Percentiles rank a stretch among this genome's conserved stretches.
Evolutionary conservation across 257 asterid genomes (phyloP).

Genomic region (Solanum bulbocastanum): DNA sequence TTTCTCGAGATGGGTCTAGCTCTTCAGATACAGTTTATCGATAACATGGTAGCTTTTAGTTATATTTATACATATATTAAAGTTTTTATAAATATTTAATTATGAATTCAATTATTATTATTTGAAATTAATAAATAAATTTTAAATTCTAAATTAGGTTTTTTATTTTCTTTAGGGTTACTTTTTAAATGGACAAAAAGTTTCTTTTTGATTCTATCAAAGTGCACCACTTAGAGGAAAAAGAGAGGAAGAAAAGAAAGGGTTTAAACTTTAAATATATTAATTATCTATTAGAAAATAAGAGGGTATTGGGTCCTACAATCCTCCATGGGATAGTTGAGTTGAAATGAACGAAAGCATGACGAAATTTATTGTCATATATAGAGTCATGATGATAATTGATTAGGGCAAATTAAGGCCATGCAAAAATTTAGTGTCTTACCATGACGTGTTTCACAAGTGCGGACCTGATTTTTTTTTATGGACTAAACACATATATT

Average conservation of each 20-base stretch:
- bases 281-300: conserved; percentile 7
- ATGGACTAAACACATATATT: background rate
- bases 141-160: background rate
- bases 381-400: background rate
- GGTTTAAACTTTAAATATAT: background rate
- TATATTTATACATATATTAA: too few relatives aligned
- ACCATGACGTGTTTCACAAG: rapidly evolving
- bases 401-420: background rate
- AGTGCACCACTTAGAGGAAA: conserved; percentile 46
- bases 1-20: background rate
- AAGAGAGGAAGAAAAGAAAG: background rate
- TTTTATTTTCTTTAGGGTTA: background rate
- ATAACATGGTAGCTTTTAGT: too few relatives aligned
- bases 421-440: background rate
- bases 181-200: conserved; percentile 1
- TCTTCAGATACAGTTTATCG: too few relatives aligned
- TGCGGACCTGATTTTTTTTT: background rate
- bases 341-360: conserved; percentile 64
- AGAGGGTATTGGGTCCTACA: background rate
- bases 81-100: background rate
- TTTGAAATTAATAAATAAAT: background rate
- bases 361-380: conserved; percentile 29
- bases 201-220: conserved; percentile 6
- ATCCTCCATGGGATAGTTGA: background rate
- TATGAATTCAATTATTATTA: too few relatives aligned